Conservation (phyloP, 495 filamentous ascomycete genomes). For the Lepraria neglecta region DNA sequence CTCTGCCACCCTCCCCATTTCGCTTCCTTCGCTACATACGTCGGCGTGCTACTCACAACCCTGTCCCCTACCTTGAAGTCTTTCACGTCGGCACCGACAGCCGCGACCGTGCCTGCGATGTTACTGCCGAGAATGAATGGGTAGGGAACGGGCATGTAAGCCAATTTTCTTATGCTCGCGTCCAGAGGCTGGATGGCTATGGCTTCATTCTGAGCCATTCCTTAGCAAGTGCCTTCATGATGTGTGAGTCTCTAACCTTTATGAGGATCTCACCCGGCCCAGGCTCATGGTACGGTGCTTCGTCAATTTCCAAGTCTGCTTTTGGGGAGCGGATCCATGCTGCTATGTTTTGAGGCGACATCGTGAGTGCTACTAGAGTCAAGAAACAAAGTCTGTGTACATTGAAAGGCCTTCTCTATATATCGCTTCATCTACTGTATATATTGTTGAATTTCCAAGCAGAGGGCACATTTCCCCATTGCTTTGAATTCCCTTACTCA, state of each 20-base stretch:
- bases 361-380: background rate
- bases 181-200: conserved; percentile 7
- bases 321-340: conserved; percentile 6
- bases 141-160: conserved; percentile 9
- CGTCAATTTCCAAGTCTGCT: conserved; percentile 2
- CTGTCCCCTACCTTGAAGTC: background rate
- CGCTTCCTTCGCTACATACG: conserved; percentile 4
- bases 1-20: conserved; percentile 7
- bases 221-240: background rate
- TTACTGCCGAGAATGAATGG: conserved; percentile 7
- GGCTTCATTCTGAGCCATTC: background rate
- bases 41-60: conserved; percentile 9
- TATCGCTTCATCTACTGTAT: background rate
- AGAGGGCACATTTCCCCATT: background rate
- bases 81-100: background rate
- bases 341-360: background rate
- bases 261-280: conserved; percentile 3
- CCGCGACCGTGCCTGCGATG: background rate
- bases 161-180: background rate
- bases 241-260: background rate
- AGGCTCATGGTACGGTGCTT: conserved; percentile 10
- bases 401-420: background rate
- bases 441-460: background rate
- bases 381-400: too few species aligned
- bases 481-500: conserved; percentile 8